phyloP scores from a whole-genome alignment of 2,329 filamentous ascomycete species.

The Stagonosporopsis vannaccii region DNA sequence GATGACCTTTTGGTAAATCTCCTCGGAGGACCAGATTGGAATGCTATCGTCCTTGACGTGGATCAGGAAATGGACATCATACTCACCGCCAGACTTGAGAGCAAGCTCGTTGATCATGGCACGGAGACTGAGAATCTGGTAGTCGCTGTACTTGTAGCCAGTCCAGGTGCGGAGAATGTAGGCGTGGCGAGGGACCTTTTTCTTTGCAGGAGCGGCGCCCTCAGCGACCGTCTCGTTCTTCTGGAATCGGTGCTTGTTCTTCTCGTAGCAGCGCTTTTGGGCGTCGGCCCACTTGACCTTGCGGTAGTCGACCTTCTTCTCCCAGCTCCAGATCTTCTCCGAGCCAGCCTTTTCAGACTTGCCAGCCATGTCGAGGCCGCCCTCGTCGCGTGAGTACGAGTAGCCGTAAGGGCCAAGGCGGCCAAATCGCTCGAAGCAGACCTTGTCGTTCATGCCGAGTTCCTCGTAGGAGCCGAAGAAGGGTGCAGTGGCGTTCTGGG shows the following conservation, averaged over 20 bases:
- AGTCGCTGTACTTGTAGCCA: conserved; percentile 77
- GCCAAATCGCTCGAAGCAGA: conserved; percentile 61
- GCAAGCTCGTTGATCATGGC: conserved; percentile 84
- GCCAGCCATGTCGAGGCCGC: conserved; percentile 58
- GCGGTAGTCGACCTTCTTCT: conserved; percentile 56
- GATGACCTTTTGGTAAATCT: conserved; percentile 71
- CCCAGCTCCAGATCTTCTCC: conserved; percentile 59
- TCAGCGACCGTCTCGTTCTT: conserved; percentile 43
- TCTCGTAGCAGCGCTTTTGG: conserved; percentile 57
- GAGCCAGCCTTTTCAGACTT: conserved; percentile 54
- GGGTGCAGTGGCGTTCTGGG: conserved; percentile 57
- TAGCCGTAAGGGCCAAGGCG: conserved; percentile 60
- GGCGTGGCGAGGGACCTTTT: conserved; percentile 70
- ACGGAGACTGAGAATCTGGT: conserved; percentile 81
- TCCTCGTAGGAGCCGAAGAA: conserved; percentile 59
- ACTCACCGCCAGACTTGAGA: conserved; percentile 82
- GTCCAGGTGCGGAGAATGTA: conserved; percentile 86
- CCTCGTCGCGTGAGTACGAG: conserved; percentile 55
- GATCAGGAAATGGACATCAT: conserved; percentile 84
- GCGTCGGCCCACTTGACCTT: conserved; percentile 58
- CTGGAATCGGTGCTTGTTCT: conserved; percentile 58
- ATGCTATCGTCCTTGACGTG: conserved; percentile 80
- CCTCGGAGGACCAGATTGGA: conserved; percentile 79
- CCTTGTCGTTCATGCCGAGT: conserved; percentile 56
- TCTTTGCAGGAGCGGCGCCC: conserved; percentile 44